Conservation (phyloP, 1,284 basidiomycete species). For the Ustilago lituana region DNA sequence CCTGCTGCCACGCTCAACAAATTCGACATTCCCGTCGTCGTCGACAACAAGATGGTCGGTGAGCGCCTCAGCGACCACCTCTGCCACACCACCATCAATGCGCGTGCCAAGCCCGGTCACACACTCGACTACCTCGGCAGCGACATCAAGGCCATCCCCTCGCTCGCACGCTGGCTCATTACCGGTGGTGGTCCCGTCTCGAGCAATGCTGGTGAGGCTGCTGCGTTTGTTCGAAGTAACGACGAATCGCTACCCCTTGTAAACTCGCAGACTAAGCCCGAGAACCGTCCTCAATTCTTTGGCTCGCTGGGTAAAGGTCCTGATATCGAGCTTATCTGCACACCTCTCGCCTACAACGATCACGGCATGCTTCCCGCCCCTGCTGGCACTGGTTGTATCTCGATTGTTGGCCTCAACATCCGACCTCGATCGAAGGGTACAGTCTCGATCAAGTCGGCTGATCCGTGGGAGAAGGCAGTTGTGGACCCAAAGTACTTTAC, state of each 20-base stretch:
- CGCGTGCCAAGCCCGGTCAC: constrained; percentile 26
- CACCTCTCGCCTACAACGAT: constrained; percentile 43
- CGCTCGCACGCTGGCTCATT: constrained; percentile 46
- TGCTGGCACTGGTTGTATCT: constrained; percentile 33
- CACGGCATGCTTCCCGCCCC: constrained; percentile 38
- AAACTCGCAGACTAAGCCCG: constrained; percentile 39
- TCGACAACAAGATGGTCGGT: constrained; percentile 51
- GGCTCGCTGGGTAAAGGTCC: constrained; percentile 58
- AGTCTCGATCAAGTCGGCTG: constrained; percentile 37
- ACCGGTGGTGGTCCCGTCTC: constrained; percentile 46
- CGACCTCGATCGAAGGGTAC: constrained; percentile 48
- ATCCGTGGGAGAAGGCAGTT: constrained; percentile 45
- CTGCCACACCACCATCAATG: constrained; percentile 37
- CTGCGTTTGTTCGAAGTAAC: constrained; percentile 65
- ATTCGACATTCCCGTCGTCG: constrained; percentile 40
- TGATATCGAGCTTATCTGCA: constrained; percentile 64
- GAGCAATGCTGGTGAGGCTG: constrained; percentile 58
- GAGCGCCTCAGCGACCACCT: constrained; percentile 59
- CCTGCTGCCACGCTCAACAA: constrained; percentile 39
- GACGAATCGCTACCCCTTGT: constrained; percentile 60
- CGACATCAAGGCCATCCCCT: constrained; percentile 29
- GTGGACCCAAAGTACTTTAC: constrained; percentile 51
- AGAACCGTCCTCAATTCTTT: constrained; percentile 52
- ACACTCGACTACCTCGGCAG: constrained; percentile 48
- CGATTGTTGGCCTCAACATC: constrained; percentile 49